A percentile compares a stretch with the other conserved stretches of the same genome.
These are phyloP conservation scores for Leishmania turanica DNA, from an alignment of 208 protist species.

Conservation along the genomic window DNA sequence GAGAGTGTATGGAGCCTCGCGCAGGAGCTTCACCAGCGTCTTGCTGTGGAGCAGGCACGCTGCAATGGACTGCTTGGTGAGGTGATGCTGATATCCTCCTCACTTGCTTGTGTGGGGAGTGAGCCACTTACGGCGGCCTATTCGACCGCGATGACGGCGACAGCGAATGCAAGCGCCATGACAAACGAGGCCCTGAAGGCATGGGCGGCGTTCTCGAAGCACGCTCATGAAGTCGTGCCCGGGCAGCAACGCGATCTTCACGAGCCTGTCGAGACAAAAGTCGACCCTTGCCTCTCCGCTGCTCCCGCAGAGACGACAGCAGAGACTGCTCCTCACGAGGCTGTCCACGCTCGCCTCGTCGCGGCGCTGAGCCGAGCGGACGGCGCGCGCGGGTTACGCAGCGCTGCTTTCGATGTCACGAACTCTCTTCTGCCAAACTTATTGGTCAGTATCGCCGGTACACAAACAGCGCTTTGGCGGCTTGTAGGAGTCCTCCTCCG, in stretches of 20 bases:
- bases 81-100: neutral
- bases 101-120: neutral
- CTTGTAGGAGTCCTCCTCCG: neutral
- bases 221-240: neutral
- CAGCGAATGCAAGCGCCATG: neutral
- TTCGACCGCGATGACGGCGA: neutral
- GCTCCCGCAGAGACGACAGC: neutral
- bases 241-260: neutral
- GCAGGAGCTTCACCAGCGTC: neutral
- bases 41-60: neutral
- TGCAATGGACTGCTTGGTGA: neutral
- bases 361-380: neutral
- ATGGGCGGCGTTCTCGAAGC: neutral
- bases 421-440: neutral
- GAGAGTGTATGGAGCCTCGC: neutral
- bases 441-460: neutral
- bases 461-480: neutral
- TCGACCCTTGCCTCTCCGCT: neutral
- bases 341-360: slow-evolving; percentile 1
- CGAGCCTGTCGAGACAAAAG: neutral
- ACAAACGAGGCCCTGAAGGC: neutral
- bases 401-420: neutral
- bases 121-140: neutral
- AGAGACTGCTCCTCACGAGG: neutral
- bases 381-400: neutral